Conservation (phyloP, 192 early-diverging fungal species). For the Coemansia furcata region DNA sequence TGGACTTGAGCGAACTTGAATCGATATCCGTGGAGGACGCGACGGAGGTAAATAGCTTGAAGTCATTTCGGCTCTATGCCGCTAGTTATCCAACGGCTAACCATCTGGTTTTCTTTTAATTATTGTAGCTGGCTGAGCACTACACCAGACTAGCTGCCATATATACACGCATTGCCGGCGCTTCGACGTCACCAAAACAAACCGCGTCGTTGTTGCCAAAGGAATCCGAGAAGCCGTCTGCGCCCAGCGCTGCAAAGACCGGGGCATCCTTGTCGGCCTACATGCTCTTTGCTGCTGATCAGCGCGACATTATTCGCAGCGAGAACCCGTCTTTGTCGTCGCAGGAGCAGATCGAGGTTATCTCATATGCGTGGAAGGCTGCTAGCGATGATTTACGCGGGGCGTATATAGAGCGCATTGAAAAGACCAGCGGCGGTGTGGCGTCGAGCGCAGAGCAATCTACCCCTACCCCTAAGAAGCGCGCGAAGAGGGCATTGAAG, state of each 20-base stretch:
- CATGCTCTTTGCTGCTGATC: not conserved
- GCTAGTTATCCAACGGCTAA: not conserved
- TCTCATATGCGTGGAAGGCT: not conserved
- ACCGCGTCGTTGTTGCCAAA: not conserved
- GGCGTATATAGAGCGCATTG: not conserved
- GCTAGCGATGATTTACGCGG: not conserved
- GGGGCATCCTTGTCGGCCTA: not conserved
- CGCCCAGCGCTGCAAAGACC: not conserved
- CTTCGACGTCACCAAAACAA: not conserved
- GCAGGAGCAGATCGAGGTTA: not conserved
- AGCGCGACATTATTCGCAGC: conserved; percentile 3
- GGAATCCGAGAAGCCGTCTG: not conserved
- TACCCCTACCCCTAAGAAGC: not conserved
- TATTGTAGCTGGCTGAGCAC: not conserved
- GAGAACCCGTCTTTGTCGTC: not conserved
- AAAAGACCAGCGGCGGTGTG: not conserved
- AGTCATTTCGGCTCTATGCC: not conserved
- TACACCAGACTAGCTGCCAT: not conserved
- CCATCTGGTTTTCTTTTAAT: not conserved
- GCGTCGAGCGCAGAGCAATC: not conserved
- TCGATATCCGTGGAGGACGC: conserved; percentile 6
- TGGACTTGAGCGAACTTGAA: not conserved
- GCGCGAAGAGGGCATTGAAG: not conserved
- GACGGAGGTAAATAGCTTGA: not conserved
- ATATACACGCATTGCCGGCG: not conserved